Percentiles rank a stretch among this genome's conserved stretches.
These are phyloP conservation scores for Capronia epimyces DNA, from an alignment of 2,329 filamentous ascomycete species.

Conservation along the genomic window DNA sequence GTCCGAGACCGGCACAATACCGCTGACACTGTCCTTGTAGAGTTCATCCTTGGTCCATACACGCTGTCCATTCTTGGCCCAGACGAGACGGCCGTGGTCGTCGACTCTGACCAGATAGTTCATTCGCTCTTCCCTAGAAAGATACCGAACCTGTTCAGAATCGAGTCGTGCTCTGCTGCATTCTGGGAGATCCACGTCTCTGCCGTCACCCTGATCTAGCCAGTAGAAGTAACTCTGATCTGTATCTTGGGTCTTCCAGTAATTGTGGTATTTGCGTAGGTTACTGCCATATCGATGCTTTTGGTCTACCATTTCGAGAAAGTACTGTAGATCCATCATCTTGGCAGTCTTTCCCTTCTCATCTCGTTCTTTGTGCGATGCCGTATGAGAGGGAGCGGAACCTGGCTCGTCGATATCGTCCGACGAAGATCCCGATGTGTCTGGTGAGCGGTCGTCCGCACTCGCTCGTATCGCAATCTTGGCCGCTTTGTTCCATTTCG, in stretches of 20 bases:
- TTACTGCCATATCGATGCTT: constrained; percentile 87
- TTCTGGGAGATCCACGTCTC: constrained; percentile 60
- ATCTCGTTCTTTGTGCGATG: constrained; percentile 46
- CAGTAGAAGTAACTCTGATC: constrained; percentile 91
- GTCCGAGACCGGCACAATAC: constrained; percentile 60
- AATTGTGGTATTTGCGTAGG: constrained; percentile 70
- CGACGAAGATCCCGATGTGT: constrained; percentile 28
- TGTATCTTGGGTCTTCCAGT: constrained; percentile 73
- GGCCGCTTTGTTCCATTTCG: constrained; percentile 71
- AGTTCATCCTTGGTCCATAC: constrained; percentile 66
- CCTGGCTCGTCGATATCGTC: constrained; percentile 28
- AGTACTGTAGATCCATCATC: constrained; percentile 81
- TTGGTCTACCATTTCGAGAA: constrained; percentile 75
- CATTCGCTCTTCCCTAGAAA: constrained; percentile 74
- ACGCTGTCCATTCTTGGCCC: constrained; percentile 73
- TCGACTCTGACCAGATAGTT: constrained; percentile 77
- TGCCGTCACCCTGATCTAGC: constrained; percentile 77
- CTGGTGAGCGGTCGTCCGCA: constrained; percentile 52
- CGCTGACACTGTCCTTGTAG: constrained; percentile 58
- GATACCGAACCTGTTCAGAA: constrained; percentile 73
- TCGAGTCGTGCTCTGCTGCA: constrained; percentile 72
- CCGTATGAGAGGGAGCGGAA: too few relatives aligned
- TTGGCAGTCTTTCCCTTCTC: constrained; percentile 58
- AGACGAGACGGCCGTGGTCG: constrained; percentile 67
- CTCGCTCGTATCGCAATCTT: constrained; percentile 67